These are phyloP conservation scores for Angomonas ambiguus DNA, from an alignment of 208 protist species.

Conservation along the genomic window DNA sequence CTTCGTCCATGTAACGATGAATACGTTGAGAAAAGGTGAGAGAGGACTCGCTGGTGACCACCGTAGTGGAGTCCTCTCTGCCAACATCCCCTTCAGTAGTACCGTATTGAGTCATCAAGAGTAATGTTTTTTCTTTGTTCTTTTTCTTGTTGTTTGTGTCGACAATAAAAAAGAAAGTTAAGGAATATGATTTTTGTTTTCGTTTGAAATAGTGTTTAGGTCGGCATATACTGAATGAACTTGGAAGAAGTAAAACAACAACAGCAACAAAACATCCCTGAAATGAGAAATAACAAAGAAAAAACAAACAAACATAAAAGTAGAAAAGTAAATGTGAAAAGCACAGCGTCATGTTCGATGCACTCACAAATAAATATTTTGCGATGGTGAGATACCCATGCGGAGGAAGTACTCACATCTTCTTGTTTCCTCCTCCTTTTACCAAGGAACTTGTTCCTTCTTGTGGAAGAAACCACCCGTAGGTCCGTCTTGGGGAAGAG, in stretches of 20 bases:
- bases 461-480: slow-evolving; percentile 79
- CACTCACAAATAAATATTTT: not conserved
- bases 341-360: too few species aligned
- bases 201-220: not conserved
- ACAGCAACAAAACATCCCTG: too few species aligned
- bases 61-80: not conserved
- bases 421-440: too few species aligned
- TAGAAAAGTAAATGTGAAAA: too few species aligned
- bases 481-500: slow-evolving; percentile 58
- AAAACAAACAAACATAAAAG: not conserved
- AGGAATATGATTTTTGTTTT: not conserved
- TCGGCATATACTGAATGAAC: too few species aligned
- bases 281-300: too few species aligned
- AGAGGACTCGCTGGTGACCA: not conserved
- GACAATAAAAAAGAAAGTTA: not conserved
- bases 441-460: slow-evolving; percentile 66
- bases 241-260: too few species aligned
- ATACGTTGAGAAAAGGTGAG: not conserved
- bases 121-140: not conserved
- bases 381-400: too few species aligned
- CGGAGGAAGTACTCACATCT: too few species aligned
- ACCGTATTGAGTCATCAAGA: not conserved
- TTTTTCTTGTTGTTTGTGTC: not conserved
- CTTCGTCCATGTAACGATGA: slow-evolving; percentile 4
- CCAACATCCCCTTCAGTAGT: not conserved